Conservation (phyloP, 2,329 filamentous ascomycete species). For the Paraphaeosphaeria sporulosa region DNA sequence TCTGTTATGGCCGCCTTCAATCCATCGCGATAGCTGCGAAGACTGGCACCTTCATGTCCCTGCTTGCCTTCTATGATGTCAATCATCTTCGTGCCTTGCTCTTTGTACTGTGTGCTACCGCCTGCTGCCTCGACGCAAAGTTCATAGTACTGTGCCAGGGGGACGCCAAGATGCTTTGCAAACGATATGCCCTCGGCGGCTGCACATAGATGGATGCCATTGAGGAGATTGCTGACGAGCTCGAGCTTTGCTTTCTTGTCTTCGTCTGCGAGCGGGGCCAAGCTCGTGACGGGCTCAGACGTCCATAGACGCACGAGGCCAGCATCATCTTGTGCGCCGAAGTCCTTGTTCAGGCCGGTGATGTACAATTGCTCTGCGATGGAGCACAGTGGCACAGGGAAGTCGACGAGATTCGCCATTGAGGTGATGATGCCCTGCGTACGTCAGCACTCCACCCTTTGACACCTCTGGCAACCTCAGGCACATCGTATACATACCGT, state of each 20-base stretch:
- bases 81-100: constrained; percentile 42
- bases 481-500: constrained; percentile 37
- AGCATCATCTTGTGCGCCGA: constrained; percentile 62
- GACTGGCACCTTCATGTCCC: constrained; percentile 23
- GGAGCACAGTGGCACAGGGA: constrained; percentile 67
- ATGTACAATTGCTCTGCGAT: constrained; percentile 72
- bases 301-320: constrained; percentile 64
- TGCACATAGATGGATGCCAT: constrained; percentile 46
- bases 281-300: constrained; percentile 47
- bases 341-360: constrained; percentile 65
- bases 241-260: constrained; percentile 44
- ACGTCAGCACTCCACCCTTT: constrained; percentile 9
- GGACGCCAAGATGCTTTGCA: constrained; percentile 47
- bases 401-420: constrained; percentile 65
- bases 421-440: constrained; percentile 69
- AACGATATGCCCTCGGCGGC: constrained; percentile 49
- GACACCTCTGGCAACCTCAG: too few relatives aligned
- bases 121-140: constrained; percentile 48
- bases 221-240: constrained; percentile 45
- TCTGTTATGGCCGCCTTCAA: constrained; percentile 41
- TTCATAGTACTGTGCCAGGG: constrained; percentile 46
- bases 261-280: constrained; percentile 30
- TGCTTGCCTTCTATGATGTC: constrained; percentile 39
- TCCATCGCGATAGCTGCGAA: constrained; percentile 30
- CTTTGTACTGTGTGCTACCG: constrained; percentile 46